These are phyloP conservation scores for Pholiota microspora DNA, from an alignment of 768 basidiomycete species.

Conservation along the genomic window DNA sequence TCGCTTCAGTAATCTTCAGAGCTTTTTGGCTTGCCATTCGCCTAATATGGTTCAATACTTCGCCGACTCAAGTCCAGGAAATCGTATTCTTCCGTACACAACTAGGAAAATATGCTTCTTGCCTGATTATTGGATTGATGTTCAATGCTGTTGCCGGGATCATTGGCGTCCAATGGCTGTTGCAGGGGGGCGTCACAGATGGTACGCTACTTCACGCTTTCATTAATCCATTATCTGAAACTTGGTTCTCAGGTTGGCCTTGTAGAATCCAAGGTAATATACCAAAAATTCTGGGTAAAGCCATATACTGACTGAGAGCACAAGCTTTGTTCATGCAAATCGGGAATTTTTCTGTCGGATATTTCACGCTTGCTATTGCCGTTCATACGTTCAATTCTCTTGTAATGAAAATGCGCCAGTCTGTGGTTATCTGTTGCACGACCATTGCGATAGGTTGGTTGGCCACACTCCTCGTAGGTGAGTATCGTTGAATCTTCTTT, in stretches of 20 bases:
- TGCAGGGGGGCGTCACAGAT: conserved; percentile 39
- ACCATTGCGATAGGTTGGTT: conserved; percentile 55
- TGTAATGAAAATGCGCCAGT: conserved; percentile 53
- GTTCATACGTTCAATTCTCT: conserved; percentile 69
- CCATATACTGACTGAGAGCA: background rate
- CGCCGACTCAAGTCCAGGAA: conserved; percentile 34
- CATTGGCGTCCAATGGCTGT: conserved; percentile 51
- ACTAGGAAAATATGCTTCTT: conserved; percentile 66
- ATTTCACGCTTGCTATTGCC: conserved; percentile 64
- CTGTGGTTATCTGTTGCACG: conserved; percentile 41
- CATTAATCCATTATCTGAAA: too few species aligned
- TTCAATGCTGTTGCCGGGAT: conserved; percentile 52
- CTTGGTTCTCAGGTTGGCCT: conserved; percentile 32
- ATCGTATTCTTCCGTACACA: conserved; percentile 70
- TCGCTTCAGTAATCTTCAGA: conserved; percentile 48
- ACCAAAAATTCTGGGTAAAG: background rate
- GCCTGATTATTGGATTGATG: conserved; percentile 58
- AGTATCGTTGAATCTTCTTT: conserved; percentile 23
- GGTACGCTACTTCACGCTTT: conserved; percentile 44
- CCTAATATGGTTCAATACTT: conserved; percentile 26
- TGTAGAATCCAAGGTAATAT: conserved; percentile 62
- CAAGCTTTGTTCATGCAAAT: conserved; percentile 41
- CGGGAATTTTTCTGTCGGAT: conserved; percentile 58
- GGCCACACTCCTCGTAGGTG: conserved; percentile 47
- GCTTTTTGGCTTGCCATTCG: conserved; percentile 44